Conservation (phyloP, 1,139 yeast species). For the Magnusiomyces sp. region DNA sequence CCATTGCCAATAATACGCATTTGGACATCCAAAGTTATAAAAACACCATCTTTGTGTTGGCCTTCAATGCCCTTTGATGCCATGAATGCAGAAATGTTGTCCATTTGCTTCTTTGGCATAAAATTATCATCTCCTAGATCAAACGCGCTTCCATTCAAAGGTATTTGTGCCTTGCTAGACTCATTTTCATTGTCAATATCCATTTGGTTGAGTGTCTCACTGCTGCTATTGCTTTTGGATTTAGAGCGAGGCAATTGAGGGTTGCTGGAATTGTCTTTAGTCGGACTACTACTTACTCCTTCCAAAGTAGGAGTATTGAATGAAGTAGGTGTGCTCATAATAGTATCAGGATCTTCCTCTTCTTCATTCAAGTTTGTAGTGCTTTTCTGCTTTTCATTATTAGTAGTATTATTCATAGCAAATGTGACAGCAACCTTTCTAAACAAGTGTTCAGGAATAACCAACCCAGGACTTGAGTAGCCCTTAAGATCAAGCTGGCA, state of each 20-base stretch:
- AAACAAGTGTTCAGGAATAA: slow-evolving; percentile 84
- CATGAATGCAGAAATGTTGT: slow-evolving; percentile 17
- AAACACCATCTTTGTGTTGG: slow-evolving; percentile 59
- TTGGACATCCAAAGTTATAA: slow-evolving; percentile 66
- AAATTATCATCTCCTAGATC: neutral
- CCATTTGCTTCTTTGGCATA: slow-evolving; percentile 8
- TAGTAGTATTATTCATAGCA: slow-evolving; percentile 7
- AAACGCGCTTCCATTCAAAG: neutral
- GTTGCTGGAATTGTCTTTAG: no score
- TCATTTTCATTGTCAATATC: neutral
- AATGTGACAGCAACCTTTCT: slow-evolving; percentile 42
- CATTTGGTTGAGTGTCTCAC: no score
- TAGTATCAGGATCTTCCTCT: neutral
- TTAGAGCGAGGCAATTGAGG: neutral
- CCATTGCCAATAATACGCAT: slow-evolving; percentile 57
- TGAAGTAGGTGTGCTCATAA: no score
- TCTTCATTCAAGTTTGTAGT: no score
- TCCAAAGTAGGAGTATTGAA: no score
- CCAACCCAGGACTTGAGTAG: slow-evolving; percentile 42
- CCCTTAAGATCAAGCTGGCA: slow-evolving; percentile 18
- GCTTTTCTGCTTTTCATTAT: neutral
- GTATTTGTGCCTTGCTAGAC: neutral
- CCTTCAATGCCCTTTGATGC: slow-evolving; percentile 49
- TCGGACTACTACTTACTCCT: no score
- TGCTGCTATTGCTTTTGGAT: slow-evolving; percentile 1